Conservation (phyloP, 768 basidiomycete species). For the Scleroderma citrinum region DNA sequence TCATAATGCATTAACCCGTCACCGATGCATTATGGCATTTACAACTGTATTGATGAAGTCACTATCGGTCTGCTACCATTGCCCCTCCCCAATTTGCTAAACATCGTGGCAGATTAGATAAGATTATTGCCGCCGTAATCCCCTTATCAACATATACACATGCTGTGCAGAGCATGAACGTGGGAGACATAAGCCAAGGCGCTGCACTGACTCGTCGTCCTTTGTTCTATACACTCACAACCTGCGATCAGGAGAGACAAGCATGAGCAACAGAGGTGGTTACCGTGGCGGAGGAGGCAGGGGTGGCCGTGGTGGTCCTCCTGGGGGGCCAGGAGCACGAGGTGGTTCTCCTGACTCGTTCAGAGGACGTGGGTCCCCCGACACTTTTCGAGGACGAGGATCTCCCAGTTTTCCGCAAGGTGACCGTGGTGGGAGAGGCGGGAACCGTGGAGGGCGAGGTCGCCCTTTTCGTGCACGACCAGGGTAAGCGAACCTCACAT, state of each 20-base stretch:
- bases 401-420: background rate
- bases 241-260: background rate
- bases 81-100: too few relatives aligned
- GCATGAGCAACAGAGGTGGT: slow-evolving; percentile 34
- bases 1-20: background rate
- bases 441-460: slow-evolving; percentile 21
- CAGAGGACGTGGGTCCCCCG: slow-evolving; percentile 21
- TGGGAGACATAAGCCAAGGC: slow-evolving; percentile 6
- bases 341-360: slow-evolving; percentile 23
- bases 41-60: background rate
- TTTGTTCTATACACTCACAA: background rate
- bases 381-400: slow-evolving; percentile 22
- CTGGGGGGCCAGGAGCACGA: slow-evolving; percentile 28
- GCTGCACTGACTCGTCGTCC: background rate
- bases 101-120: slow-evolving; percentile 3
- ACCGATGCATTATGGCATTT: background rate
- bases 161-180: slow-evolving; percentile 3
- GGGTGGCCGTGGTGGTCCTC: slow-evolving; percentile 12
- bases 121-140: background rate
- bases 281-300: slow-evolving; percentile 18
- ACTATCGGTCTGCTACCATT: too few relatives aligned
- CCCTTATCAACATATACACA: too few relatives aligned
- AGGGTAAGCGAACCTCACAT: slow-evolving; percentile 31
- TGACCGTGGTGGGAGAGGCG: slow-evolving; percentile 25
- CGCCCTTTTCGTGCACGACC: slow-evolving; percentile 29